Conservation (phyloP, 345 rosid species). For the Salix koriyanagi region DNA sequence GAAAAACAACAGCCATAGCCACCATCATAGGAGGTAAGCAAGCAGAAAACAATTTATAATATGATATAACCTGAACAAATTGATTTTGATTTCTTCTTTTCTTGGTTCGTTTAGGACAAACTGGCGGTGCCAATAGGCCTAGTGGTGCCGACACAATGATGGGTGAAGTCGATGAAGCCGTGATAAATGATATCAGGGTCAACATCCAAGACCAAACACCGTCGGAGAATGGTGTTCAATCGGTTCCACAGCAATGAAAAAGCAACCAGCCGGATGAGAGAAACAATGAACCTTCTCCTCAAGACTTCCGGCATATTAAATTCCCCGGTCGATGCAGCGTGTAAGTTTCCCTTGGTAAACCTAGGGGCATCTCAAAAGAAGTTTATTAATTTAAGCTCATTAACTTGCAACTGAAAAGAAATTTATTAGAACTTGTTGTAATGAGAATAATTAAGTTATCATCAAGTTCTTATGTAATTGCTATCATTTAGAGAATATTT, state of each 20-base stretch:
- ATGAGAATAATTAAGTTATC: no score
- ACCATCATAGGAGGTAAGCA: conserved; percentile 12
- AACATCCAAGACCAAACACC: conserved; percentile 13
- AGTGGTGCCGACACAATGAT: conserved; percentile 6
- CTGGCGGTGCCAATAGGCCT: conserved; percentile 10
- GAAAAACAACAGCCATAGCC: conserved; percentile 32
- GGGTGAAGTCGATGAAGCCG: conserved; percentile 11
- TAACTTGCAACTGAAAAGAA: no score
- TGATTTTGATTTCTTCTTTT: not conserved
- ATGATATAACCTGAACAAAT: not conserved
- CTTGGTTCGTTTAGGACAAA: conserved; percentile 1
- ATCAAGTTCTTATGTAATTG: no score
- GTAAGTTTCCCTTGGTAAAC: not conserved
- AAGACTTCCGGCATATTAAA: not conserved
- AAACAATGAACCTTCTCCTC: not conserved
- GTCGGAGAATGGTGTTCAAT: not conserved
- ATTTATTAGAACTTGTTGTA: no score
- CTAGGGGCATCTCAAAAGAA: not conserved
- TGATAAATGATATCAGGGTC: conserved; percentile 15
- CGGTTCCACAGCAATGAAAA: not conserved
- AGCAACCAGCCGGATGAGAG: not conserved
- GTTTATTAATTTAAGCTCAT: no score
- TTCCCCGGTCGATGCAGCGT: not conserved
- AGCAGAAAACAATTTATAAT: not conserved
- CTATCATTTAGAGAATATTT: no score